Percentiles rank a stretch among this genome's conserved stretches.
Evolutionary conservation across 1,284 basidiomycete species (phyloP).

Genomic region (Leucoagaricus sp.): DNA sequence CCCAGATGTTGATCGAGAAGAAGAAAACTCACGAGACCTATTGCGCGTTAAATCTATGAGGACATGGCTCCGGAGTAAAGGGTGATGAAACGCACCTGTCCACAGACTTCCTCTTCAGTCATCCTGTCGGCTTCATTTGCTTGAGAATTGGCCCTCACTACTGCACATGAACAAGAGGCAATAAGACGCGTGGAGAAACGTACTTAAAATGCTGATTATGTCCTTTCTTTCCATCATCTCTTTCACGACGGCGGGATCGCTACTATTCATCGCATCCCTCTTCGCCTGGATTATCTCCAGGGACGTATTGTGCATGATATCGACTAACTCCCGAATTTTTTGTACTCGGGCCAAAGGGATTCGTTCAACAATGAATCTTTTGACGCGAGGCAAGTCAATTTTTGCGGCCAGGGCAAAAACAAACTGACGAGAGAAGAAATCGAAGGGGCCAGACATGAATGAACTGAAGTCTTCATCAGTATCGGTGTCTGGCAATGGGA

Average conservation of each 20-base stretch:
- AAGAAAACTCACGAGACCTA: slow-evolving; percentile 21
- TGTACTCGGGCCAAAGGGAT: slow-evolving; percentile 31
- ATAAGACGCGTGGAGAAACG: slow-evolving; percentile 20
- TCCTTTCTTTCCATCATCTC: slow-evolving; percentile 44
- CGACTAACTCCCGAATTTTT: slow-evolving; percentile 29
- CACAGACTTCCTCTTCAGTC: slow-evolving; percentile 32
- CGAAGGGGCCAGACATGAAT: slow-evolving; percentile 12
- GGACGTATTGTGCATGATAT: slow-evolving; percentile 35
- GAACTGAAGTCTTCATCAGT: slow-evolving; percentile 7
- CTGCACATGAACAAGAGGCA: neutral
- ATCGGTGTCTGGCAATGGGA: neutral
- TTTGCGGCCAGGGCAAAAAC: slow-evolving; percentile 13
- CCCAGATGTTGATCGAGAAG: neutral
- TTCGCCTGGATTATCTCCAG: slow-evolving; percentile 36
- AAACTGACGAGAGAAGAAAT: slow-evolving; percentile 19
- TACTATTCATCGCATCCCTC: slow-evolving; percentile 29
- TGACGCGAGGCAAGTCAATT: slow-evolving; percentile 2
- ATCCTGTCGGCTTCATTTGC: slow-evolving; percentile 33
- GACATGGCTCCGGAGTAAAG: neutral
- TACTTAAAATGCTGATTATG: slow-evolving; percentile 47
- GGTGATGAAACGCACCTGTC: slow-evolving; percentile 16
- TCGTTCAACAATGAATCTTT: slow-evolving; percentile 27
- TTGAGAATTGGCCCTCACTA: slow-evolving; percentile 36
- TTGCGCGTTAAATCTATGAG: neutral
- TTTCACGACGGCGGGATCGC: slow-evolving; percentile 27